Evolutionary conservation across 768 basidiomycete species (phyloP).

Genomic region (Tephrocybe sp.): DNA sequence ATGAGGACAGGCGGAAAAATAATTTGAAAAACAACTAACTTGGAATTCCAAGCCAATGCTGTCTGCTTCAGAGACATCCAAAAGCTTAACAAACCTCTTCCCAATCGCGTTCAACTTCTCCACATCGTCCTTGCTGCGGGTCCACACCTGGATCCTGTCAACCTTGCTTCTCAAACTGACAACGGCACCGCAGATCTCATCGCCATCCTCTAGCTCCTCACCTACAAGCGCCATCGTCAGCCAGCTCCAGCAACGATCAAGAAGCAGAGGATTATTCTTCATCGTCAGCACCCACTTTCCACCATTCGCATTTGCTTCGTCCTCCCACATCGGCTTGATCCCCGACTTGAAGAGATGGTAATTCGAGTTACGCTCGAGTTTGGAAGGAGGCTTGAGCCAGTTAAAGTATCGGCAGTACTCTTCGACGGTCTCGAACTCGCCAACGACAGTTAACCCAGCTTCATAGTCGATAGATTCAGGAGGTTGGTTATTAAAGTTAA

Average conservation of each 20-base stretch:
- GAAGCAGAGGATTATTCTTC: constrained; percentile 73
- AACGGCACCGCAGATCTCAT: constrained; percentile 83
- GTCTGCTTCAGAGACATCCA: constrained; percentile 83
- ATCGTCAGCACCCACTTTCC: constrained; percentile 96
- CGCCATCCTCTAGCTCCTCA: constrained; percentile 69
- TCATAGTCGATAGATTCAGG: constrained; percentile 78
- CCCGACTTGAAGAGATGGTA: constrained; percentile 94
- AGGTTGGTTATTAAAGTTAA: constrained; percentile 33
- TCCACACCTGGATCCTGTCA: constrained; percentile 92
- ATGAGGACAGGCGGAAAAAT: background rate
- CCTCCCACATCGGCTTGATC: constrained; percentile 98
- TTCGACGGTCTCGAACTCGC: constrained; percentile 89
- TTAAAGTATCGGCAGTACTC: constrained; percentile 90
- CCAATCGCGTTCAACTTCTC: constrained; percentile 84
- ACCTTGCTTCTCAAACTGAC: constrained; percentile 85
- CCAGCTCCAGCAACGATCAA: constrained; percentile 91
- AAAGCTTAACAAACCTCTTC: constrained; percentile 73
- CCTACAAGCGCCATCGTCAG: constrained; percentile 90
- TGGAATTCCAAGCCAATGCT: constrained; percentile 89
- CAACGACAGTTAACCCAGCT: constrained; percentile 81
- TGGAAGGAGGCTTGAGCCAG: constrained; percentile 90
- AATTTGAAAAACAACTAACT: constrained; percentile 38
- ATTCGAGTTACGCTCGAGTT: constrained; percentile 86
- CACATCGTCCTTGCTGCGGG: constrained; percentile 79
- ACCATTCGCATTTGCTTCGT: constrained; percentile 85